phyloP scores from a whole-genome alignment of 176 grass and related monocot genomes.

The Avena atlantica region DNA sequence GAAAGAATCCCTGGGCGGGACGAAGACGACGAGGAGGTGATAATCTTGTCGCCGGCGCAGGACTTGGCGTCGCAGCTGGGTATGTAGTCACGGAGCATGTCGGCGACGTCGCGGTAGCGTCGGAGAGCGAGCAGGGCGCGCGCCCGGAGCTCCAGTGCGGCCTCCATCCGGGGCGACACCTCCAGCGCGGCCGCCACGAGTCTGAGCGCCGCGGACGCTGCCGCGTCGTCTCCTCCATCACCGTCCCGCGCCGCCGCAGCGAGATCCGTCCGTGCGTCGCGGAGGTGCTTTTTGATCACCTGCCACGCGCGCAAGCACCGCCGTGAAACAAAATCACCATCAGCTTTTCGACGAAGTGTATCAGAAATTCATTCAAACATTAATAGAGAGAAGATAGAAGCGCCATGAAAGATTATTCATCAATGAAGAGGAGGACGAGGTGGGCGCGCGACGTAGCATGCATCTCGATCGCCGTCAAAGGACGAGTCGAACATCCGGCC shows the following conservation, averaged over 20 bases:
- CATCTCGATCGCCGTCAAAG: too few relatives aligned
- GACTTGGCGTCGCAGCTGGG: slow-evolving; percentile 60
- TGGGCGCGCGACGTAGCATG: too few relatives aligned
- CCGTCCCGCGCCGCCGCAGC: not conserved
- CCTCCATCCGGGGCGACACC: slow-evolving; percentile 66
- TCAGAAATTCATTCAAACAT: too few relatives aligned
- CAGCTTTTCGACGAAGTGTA: too few relatives aligned
- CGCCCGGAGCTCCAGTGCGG: slow-evolving; percentile 70
- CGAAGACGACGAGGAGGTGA: slow-evolving; percentile 1
- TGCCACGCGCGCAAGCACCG: too few relatives aligned
- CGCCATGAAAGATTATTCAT: too few relatives aligned
- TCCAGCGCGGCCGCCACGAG: slow-evolving; percentile 55
- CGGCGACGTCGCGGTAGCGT: slow-evolving; percentile 79
- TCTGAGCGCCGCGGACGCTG: slow-evolving; percentile 51
- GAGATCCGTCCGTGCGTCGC: too few relatives aligned
- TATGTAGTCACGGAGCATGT: slow-evolving; percentile 86
- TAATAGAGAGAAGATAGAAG: too few relatives aligned
- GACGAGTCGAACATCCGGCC: too few relatives aligned
- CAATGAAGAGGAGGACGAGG: too few relatives aligned
- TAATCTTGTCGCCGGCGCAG: slow-evolving; percentile 16
- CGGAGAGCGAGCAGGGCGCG: slow-evolving; percentile 64
- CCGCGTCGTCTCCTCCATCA: slow-evolving; percentile 37
- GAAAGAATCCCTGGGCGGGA: slow-evolving; percentile 44
- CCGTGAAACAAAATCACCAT: too few relatives aligned
- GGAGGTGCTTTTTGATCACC: too few relatives aligned